Conservation (phyloP, 2,329 filamentous ascomycete species). For the Pyrenophora seminiperda region DNA sequence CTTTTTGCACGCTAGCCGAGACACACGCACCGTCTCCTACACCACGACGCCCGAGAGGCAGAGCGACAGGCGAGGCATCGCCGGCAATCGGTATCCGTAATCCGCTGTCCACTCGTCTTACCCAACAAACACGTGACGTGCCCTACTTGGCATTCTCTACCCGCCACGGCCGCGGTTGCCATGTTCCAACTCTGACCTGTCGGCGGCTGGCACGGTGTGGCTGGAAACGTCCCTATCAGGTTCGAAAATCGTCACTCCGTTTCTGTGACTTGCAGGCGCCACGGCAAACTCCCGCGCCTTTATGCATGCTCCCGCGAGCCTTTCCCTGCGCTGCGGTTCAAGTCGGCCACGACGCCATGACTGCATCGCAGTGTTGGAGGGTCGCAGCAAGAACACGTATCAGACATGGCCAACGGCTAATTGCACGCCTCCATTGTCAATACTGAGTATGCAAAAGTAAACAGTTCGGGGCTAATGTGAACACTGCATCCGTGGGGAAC, state of each 20-base stretch:
- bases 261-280: slow-evolving; percentile 3
- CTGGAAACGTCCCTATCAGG: not conserved
- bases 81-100: not conserved
- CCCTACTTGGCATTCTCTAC: not conserved
- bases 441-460: slow-evolving; percentile 6
- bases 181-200: not conserved
- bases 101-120: not conserved
- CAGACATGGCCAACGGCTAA: slow-evolving; percentile 7
- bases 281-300: slow-evolving; percentile 14
- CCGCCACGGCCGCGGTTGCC: not conserved
- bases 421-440: slow-evolving; percentile 2
- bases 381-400: slow-evolving; percentile 21
- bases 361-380: slow-evolving; percentile 2
- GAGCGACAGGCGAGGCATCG: slow-evolving; percentile 5
- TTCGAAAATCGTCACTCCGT: slow-evolving; percentile 11
- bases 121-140: too few relatives aligned
- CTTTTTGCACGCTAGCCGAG: slow-evolving; percentile 1
- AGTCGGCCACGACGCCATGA: not conserved
- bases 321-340: not conserved
- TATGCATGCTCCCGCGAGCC: slow-evolving; percentile 14
- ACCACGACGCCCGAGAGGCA: too few relatives aligned
- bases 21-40: not conserved
- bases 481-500: slow-evolving; percentile 5
- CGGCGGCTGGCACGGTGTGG: not conserved
- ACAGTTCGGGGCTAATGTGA: slow-evolving; percentile 1